Evolutionary conservation across 2,329 filamentous ascomycete species (phyloP), one percentile per base, ranked within the genome.

Genomic region (Herpotrichia juniperi): DNA sequence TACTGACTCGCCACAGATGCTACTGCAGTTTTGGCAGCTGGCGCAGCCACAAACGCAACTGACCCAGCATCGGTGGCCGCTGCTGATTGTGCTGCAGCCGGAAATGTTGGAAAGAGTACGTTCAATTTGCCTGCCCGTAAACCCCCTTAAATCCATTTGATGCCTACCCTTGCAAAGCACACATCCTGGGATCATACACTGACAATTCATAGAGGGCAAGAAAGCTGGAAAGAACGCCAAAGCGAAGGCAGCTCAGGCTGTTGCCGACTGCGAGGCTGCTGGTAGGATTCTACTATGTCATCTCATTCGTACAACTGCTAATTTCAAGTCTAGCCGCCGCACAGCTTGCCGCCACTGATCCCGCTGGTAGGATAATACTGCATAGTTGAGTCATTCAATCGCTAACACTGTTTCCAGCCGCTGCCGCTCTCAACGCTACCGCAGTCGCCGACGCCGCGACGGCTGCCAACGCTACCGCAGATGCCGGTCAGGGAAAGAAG

Each of bases 1-100:
- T 6, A 19, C 32, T 19, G 32, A 42, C 21, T 12, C 22, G 21
- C 8, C 39, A 26, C 12, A 19, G 34, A 37, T 19, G 39, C 39
- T 42, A 28, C 39, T 26, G 21, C 3, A 14, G 39, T 12, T 42
- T 19, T 28, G 7, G 17, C 19, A 28, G 8, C 40, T 24, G n/a
- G n/a, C n/a, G 43, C 28, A 22, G 43, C 43, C 17, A 17, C 28
- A 16, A 46, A 46, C 30, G 43, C 10, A 25, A 46, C 43, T 14
- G 31, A 22, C 31, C 22, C 43, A 12, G 28, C 26, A 3, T 28
- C 30, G 25, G 28, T 12, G 3, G 43, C 43, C 14, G 43, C 43
- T 14, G 43, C 28, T 35, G 31, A 11, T 11, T 32, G 30, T 14
- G 39, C 39, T n/a, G 9, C 9, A 12, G 22, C 39, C 21, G 39